Base-by-base conservation (phyloP, 768 basidiomycete species). In the Leucocoprinus sp. region DNA sequence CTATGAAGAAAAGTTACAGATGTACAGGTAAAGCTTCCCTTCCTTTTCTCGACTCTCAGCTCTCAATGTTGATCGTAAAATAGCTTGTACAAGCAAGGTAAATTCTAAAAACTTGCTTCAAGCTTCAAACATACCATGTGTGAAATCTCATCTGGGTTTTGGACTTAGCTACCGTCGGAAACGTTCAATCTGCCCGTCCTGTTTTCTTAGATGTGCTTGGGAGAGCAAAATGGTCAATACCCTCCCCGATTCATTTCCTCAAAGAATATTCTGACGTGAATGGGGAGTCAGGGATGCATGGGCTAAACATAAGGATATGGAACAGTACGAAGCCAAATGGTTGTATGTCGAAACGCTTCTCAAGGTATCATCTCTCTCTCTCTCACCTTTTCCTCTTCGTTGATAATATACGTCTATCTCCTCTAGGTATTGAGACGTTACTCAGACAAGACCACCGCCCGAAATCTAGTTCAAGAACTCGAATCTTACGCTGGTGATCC, bases 1-100 rank as follows among this genome's bases (percentile, higher is more conserved):
- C 52, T 96, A 97, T 59, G 93, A 96, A 54, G 92, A 95, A 60
- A 97, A 97, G 61, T 67, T 97, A 11, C 76, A 80, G 8, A 90
- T 97, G 79, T 97, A 97, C 60, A 89, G 89, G 84, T 84, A 50
- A 26, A 74, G 22, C 37, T 23, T 45, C 8, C 43, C 37, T 29
- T 4, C 19, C 4, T 27, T 46, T 18, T 8, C 15, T 33, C 29
- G 45, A 23, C 38, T 46, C 11, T 34, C 12, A 37, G 7, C 44
- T 50, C 53, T 50, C 53, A 34, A 12, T 21, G 17, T 54, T 53
- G 33, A 11, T 43, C 12, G n/a, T 48, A 11, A 14, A 42, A 14
- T 47, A 93, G 90, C 63, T 70, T 93, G 55, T 95, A 89, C 64
- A 95, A 95, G 63, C 93, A 96, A 80, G 91, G 91, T 92, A 55